Percentiles rank a stretch among this genome's conserved stretches.
Evolutionary conservation across 352 stramenopile genomes (phyloP).

Genomic region (Phytopythium boreale): DNA sequence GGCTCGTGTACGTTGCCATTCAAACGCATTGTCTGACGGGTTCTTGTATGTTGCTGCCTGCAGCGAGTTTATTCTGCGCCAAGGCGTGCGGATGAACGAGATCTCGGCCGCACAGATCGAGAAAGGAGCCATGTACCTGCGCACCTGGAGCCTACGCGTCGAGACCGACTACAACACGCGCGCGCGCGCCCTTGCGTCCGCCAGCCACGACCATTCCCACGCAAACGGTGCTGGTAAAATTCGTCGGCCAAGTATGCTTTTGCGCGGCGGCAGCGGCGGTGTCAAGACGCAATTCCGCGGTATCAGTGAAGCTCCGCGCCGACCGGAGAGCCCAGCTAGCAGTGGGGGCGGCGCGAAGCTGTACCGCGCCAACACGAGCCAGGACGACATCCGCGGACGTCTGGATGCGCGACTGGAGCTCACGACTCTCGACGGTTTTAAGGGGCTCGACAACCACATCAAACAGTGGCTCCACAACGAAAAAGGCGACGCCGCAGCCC

Average conservation of each 20-base stretch:
- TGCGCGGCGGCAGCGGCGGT: not conserved
- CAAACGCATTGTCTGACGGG: not conserved
- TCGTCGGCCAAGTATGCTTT: not conserved
- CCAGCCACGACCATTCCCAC: constrained; percentile 13
- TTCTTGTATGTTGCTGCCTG: not conserved
- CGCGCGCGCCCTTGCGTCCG: constrained; percentile 12
- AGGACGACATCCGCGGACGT: not conserved
- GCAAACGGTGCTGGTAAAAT: not conserved
- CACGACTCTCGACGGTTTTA: constrained; percentile 32
- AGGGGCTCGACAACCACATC: constrained; percentile 32
- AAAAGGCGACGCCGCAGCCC: constrained; percentile 2
- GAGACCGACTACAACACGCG: constrained; percentile 54
- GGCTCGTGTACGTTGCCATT: not conserved
- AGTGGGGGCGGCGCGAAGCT: not conserved
- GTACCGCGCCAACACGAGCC: not conserved
- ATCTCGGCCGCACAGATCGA: constrained; percentile 41
- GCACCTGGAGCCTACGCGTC: constrained; percentile 38
- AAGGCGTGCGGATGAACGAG: constrained; percentile 38
- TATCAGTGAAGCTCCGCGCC: not conserved
- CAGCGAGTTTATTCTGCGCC: constrained; percentile 35
- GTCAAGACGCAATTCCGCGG: not conserved
- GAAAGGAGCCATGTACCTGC: constrained; percentile 40
- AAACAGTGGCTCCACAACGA: constrained; percentile 26
- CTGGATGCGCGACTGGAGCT: constrained; percentile 16
- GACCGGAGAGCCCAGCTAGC: not conserved